Base-by-base conservation (phyloP, 1,284 basidiomycete genomes). In the Xerocomus tenax region DNA sequence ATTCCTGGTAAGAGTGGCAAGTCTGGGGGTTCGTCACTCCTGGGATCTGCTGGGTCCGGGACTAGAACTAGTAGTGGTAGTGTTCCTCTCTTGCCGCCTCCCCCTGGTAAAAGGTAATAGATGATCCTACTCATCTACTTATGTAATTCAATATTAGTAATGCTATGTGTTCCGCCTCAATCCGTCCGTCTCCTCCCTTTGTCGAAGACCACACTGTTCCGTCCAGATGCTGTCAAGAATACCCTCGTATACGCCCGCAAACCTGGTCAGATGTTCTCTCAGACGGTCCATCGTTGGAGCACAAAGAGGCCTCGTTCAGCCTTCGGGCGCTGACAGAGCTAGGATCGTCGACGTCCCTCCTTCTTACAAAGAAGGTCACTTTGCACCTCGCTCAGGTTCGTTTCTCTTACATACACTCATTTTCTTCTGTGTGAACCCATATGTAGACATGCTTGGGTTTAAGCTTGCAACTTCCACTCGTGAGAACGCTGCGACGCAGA, bases 361-460 rank as follows among this genome's bases (percentile, higher is more conserved):
- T 43, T 74, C 77, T 7, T 87, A 85, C 64, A 75, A 82, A 59
- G 82, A 87, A 57, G 75, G 72, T 4, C 78, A 84, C 62, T 81
- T 88, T 57, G 67, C 84, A n/a, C 87, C 87, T 15, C 72, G 81
- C 54, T 71, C 80, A 62, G 86, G 87, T 87, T 57, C 51, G 71
- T 58, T 25, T 16, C 46, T 15, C 29, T 32, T 46, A 12, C 28
- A 13, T 48, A n/a, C 21, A 53, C 38, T 35, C 19, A 1, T 45
- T 44, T 46, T 19, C 43, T 32, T 26, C 5, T 42, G 18, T 42
- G 15, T 28, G 29, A 44, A 42, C 34, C 36, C 18, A 9, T 44
- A 16, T 53, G 9, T 55, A 90, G 91, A 92, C 63, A 89, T 91
- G 85, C 79, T 91, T 52, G 91, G 91, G 7, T 94, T 94, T 70